Evolutionary conservation across 352 stramenopile genomes (phyloP).

Genomic region (Phytophthora uliginosa): DNA sequence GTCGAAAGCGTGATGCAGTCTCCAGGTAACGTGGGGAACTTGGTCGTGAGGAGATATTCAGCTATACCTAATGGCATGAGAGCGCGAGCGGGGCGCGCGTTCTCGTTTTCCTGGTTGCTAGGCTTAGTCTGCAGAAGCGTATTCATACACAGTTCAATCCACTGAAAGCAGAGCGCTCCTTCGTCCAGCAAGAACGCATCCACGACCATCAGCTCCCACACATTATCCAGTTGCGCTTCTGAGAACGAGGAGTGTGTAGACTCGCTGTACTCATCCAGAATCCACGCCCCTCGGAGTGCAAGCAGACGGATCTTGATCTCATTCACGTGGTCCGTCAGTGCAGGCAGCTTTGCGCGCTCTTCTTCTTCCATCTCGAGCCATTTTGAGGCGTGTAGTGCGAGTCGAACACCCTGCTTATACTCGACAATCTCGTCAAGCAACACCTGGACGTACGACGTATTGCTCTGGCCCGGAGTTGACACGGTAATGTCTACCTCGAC

Average conservation of each 20-base stretch:
- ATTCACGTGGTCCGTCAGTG: slow-evolving; percentile 34
- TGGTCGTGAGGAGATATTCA: slow-evolving; percentile 45
- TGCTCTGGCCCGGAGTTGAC: neutral
- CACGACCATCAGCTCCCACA: slow-evolving; percentile 64
- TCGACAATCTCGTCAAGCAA: slow-evolving; percentile 38
- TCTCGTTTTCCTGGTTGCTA: slow-evolving; percentile 1
- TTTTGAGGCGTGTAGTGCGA: slow-evolving; percentile 1
- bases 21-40: slow-evolving; percentile 52
- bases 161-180: slow-evolving; percentile 75
- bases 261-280: slow-evolving; percentile 39
- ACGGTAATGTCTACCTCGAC: slow-evolving; percentile 27
- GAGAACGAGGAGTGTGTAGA: slow-evolving; percentile 7
- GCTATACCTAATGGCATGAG: slow-evolving; percentile 41
- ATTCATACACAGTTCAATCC: slow-evolving; percentile 75
- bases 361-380: slow-evolving; percentile 23
- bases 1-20: slow-evolving; percentile 53
- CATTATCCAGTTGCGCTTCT: slow-evolving; percentile 33
- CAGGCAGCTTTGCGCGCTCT: slow-evolving; percentile 18
- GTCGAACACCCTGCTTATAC: slow-evolving; percentile 33
- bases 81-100: neutral
- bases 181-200: slow-evolving; percentile 52
- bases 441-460: slow-evolving; percentile 19
- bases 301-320: slow-evolving; percentile 61
- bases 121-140: slow-evolving; percentile 21
- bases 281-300: slow-evolving; percentile 65